Evolutionary conservation across 2,329 filamentous ascomycete genomes (phyloP).

Genomic region (Nigrospora sphaerica): DNA sequence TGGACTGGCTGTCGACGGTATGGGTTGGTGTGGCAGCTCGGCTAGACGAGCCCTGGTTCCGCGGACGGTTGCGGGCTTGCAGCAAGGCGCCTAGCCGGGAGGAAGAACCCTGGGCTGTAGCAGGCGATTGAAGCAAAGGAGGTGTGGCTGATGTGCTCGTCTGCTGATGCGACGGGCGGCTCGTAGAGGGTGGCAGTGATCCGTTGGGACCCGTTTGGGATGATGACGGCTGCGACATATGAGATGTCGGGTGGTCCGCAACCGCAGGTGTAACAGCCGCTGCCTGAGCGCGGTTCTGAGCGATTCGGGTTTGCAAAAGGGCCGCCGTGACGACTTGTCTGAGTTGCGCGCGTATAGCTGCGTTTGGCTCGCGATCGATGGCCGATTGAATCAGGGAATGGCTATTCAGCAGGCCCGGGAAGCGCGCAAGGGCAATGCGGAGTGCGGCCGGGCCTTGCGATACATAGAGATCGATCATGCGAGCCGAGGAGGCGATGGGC

Average conservation of each 20-base stretch:
- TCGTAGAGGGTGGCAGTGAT: conserved; percentile 1
- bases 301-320: conserved; percentile 36
- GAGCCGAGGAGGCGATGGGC: conserved; percentile 34
- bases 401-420: conserved; percentile 41
- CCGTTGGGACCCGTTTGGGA: conserved; percentile 3
- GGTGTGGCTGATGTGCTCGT: not conserved
- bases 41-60: not conserved
- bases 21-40: not conserved
- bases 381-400: conserved; percentile 40
- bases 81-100: not conserved
- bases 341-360: conserved; percentile 39
- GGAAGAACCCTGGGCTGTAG: not conserved
- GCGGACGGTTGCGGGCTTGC: not conserved
- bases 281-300: conserved; percentile 26
- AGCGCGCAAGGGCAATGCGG: conserved; percentile 34
- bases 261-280: conserved; percentile 6
- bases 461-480: conserved; percentile 46
- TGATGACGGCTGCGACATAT: conserved; percentile 7
- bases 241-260: conserved; percentile 4
- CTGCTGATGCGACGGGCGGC: not conserved
- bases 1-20: too few species aligned
- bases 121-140: not conserved
- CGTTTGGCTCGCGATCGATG: conserved; percentile 44
- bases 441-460: conserved; percentile 41
- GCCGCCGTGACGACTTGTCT: conserved; percentile 41